phyloP scores from a whole-genome alignment of 179 eudicot genomes.

The Pouteria campechiana region DNA sequence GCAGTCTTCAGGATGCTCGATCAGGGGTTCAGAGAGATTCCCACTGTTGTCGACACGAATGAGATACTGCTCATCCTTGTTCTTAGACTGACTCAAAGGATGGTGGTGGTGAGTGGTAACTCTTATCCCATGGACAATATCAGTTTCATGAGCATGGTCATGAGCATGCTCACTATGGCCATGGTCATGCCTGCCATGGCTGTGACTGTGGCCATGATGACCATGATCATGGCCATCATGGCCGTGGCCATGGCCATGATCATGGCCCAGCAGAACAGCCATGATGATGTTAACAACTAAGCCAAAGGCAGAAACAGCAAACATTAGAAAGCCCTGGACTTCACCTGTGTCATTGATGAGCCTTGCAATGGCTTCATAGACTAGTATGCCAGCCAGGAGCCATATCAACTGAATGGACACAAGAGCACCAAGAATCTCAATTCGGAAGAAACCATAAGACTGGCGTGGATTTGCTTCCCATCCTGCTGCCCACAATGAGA shows the following conservation, averaged over 20 bases:
- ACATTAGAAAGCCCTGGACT: constrained; percentile 73
- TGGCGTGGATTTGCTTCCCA: constrained; percentile 94
- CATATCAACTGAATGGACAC: constrained; percentile 89
- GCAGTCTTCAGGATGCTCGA: constrained; percentile 8
- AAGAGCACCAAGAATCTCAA: constrained; percentile 78
- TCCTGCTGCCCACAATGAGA: constrained; percentile 85
- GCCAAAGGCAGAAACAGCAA: constrained; percentile 66
- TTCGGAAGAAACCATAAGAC: constrained; percentile 75
- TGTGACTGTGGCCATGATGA: constrained; percentile 14
- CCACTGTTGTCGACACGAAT: constrained; percentile 14
- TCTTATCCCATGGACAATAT: constrained; percentile 26
- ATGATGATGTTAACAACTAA: constrained; percentile 57
- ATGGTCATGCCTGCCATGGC: constrained; percentile 7
- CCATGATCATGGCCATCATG: constrained; percentile 17
- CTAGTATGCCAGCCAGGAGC: constrained; percentile 87
- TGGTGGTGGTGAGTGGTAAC: constrained; percentile 28
- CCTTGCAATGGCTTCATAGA: constrained; percentile 65
- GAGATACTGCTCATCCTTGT: constrained; percentile 15
- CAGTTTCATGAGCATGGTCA: constrained; percentile 13
- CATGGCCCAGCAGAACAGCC: constrained; percentile 69
- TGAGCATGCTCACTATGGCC: constrained; percentile 3
- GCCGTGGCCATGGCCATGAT: constrained; percentile 55
- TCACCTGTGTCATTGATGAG: constrained; percentile 47
- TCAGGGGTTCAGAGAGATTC: constrained; percentile 31
- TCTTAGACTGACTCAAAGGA: constrained; percentile 9